Percentiles rank a stretch among this genome's conserved stretches.
Conservation (phyloP, 2,329 filamentous ascomycete species). For the Ophiostoma fasciatum region DNA sequence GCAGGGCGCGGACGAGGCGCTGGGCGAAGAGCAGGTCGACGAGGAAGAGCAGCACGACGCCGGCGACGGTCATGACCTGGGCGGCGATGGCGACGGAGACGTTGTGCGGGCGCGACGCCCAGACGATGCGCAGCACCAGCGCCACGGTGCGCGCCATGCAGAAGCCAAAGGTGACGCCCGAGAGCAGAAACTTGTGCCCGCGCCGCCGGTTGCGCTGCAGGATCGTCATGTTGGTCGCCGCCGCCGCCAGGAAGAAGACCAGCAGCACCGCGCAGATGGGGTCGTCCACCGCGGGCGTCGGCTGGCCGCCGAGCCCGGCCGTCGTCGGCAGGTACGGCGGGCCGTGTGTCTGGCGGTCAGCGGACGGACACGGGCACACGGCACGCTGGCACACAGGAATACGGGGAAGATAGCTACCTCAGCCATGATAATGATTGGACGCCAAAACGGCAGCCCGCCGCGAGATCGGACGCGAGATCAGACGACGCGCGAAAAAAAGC, state of each 20-base stretch:
- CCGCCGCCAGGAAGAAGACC: constrained; percentile 37
- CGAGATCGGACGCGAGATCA: no score
- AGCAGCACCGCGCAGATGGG: constrained; percentile 52
- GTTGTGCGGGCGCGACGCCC: constrained; percentile 28
- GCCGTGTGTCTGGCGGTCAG: constrained; percentile 32
- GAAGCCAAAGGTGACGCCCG: constrained; percentile 42
- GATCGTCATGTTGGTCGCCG: constrained; percentile 42
- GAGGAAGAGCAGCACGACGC: constrained; percentile 60
- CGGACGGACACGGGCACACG: constrained; percentile 38
- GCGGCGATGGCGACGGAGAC: constrained; percentile 39
- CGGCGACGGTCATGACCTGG: constrained; percentile 56
- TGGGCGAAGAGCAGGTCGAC: constrained; percentile 66
- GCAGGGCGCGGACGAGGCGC: constrained; percentile 57
- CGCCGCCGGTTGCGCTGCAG: constrained; percentile 34
- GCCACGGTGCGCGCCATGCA: constrained; percentile 39
- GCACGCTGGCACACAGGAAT: constrained; percentile 34
- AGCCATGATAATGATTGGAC: no score
- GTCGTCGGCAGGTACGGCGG: constrained; percentile 26
- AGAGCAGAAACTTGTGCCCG: constrained; percentile 45
- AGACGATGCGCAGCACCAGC: constrained; percentile 36
- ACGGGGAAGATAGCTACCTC: constrained; percentile 52
- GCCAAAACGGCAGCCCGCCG: no score
- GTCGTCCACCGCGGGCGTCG: constrained; percentile 43
- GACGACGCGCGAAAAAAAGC: no score
- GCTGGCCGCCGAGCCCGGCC: constrained; percentile 41